Base-by-base conservation (phyloP, 1,139 yeast genomes). In the Lodderomyces parapsilosis region DNA sequence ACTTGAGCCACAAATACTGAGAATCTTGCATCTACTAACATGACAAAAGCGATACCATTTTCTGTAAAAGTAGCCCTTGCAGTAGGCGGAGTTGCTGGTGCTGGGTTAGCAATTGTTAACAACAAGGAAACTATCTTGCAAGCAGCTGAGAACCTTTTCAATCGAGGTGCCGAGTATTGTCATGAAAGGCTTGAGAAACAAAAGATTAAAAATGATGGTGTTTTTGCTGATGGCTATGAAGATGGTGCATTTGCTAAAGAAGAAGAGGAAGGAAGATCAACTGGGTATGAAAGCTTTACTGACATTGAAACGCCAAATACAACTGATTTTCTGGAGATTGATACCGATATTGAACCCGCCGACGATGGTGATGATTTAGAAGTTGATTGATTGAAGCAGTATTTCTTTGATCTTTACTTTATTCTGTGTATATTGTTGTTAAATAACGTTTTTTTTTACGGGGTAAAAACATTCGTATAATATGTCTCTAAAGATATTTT, bases 51-150 rank as follows among this genome's bases (percentile, higher is more conserved):
- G 64, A 71, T 68, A 28, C 75, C 75, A 13, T 50, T 66, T n/a
- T 63, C 76, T 1, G 54, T 70, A 3, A 72, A 72, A 50, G 53
- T 62, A 6, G 76, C 76, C 4, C 45, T 71, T 14, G 60, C 71
- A 6, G 55, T 65, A 1, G 78, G 77, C 4, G 70, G 74, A 6
- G 42, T 68, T 1, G 52, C 64, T 1, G 77, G 77, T 1, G 74
- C 74, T 14, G 53, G 72, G 2, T 52, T 67, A 17, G 76, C 77
- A 7, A 40, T 67, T 3, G 42, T 66, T 13, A 59, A 59, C 40
- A 69, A 72, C 43, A 54, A 54, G 45, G 76, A 71, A 40, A 55
- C 50, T 31, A 43, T 71, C 4, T 52, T 65, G 32, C 71, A 66
- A 46, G 49, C 59, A 5, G 64, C 73, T 1, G 76, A 68, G 39